Evolutionary conservation across 805 yeast genomes (phyloP).

Genomic region (Vanderwaltozyma yarrowii): DNA sequence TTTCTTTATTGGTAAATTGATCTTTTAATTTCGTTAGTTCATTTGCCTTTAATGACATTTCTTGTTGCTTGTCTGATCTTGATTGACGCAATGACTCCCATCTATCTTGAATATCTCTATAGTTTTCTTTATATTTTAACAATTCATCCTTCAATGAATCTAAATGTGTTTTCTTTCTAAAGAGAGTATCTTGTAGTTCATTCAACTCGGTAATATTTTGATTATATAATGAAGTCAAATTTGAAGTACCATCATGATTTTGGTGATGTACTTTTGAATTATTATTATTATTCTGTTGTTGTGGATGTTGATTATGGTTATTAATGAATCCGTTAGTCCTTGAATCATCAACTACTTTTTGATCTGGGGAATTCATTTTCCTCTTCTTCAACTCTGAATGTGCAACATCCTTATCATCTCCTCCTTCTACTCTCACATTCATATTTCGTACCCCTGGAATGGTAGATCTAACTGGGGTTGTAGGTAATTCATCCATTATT

Average conservation of each 20-base stretch:
- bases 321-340: too few relatives aligned
- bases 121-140: slow-evolving; percentile 11
- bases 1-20: slow-evolving; percentile 19
- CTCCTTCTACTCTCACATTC: too few relatives aligned
- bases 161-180: slow-evolving; percentile 17
- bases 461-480: neutral
- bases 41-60: slow-evolving; percentile 24
- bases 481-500: neutral
- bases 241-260: slow-evolving; percentile 5
- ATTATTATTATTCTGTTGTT: too few relatives aligned
- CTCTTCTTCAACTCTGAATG: too few relatives aligned
- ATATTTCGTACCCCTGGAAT: too few relatives aligned
- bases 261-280: neutral
- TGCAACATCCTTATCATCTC: too few relatives aligned
- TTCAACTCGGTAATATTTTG: slow-evolving; percentile 24
- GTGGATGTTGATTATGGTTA: too few relatives aligned
- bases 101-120: slow-evolving; percentile 16
- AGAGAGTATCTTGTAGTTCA: slow-evolving; percentile 20
- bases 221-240: slow-evolving; percentile 24
- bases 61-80: slow-evolving; percentile 17
- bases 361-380: neutral
- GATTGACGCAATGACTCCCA: slow-evolving; percentile 23
- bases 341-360: too few relatives aligned
- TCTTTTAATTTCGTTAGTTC: slow-evolving; percentile 26
- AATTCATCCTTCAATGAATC: slow-evolving; percentile 20